Conservation (phyloP, 2,329 filamentous ascomycete genomes). For the Fusarium fracticaudum region DNA sequence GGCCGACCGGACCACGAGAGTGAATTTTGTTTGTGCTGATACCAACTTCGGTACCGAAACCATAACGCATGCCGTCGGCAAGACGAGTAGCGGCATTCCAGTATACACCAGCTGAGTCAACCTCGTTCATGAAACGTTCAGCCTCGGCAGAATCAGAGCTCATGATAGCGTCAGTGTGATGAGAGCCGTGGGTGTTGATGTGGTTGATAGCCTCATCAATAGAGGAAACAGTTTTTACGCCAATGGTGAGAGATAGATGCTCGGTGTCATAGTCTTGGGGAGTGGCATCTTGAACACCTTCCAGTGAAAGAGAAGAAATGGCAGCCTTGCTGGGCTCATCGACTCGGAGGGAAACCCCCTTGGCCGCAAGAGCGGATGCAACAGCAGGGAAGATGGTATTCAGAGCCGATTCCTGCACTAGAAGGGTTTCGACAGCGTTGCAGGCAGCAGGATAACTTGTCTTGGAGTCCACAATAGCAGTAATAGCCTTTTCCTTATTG, state of each 20-base stretch:
- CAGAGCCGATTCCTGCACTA: slow-evolving; percentile 80
- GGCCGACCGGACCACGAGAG: slow-evolving; percentile 87
- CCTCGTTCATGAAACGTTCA: slow-evolving; percentile 81
- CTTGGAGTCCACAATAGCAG: slow-evolving; percentile 90
- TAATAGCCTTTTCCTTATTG: slow-evolving; percentile 74
- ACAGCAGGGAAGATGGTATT: slow-evolving; percentile 73
- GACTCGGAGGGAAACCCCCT: slow-evolving; percentile 85
- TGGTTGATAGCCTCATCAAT: slow-evolving; percentile 81
- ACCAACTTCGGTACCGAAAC: slow-evolving; percentile 97
- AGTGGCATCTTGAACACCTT: slow-evolving; percentile 70
- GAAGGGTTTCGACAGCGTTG: slow-evolving; percentile 91
- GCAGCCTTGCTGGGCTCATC: slow-evolving; percentile 74
- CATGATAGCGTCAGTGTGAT: slow-evolving; percentile 93
- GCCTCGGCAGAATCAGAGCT: slow-evolving; percentile 75
- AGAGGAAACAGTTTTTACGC: slow-evolving; percentile 79
- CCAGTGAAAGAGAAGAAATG: slow-evolving; percentile 58
- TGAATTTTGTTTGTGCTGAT: slow-evolving; percentile 99
- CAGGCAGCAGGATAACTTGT: slow-evolving; percentile 95
- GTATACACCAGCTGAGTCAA: slow-evolving; percentile 93
- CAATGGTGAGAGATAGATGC: slow-evolving; percentile 85
- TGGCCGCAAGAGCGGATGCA: slow-evolving; percentile 76
- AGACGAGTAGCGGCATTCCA: slow-evolving; percentile 97
- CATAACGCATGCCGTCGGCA: slow-evolving; percentile 95
- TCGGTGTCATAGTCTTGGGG: slow-evolving; percentile 86
- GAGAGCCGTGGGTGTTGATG: slow-evolving; percentile 91